Evolutionary conservation across 495 filamentous ascomycete species (phyloP).

Genomic region (Penicillium flavigenum): DNA sequence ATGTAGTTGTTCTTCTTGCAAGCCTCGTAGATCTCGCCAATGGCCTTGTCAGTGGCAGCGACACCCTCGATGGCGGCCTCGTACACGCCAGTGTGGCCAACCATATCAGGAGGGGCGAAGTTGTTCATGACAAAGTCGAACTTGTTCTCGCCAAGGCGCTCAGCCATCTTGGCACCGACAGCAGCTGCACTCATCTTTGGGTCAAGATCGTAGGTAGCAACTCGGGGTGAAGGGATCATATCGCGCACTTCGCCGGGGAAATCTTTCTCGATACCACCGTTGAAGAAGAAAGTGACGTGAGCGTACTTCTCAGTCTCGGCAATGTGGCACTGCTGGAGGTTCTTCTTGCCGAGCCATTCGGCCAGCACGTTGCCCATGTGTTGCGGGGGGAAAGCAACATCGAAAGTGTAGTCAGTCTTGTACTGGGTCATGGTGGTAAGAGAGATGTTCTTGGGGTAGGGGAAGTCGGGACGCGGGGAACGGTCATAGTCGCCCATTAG

Average conservation of each 20-base stretch:
- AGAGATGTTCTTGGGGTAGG: constrained; percentile 87
- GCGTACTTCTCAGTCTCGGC: constrained; percentile 99
- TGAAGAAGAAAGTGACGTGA: constrained; percentile 99
- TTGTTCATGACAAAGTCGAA: constrained; percentile 99
- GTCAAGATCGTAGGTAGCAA: constrained; percentile 93
- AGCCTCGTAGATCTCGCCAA: constrained; percentile 83
- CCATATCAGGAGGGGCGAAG: constrained; percentile 99
- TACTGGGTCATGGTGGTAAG: constrained; percentile 99
- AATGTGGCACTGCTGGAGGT: constrained; percentile 87
- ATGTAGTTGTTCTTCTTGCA: constrained; percentile 91
- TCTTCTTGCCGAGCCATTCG: constrained; percentile 88
- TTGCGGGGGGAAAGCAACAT: constrained; percentile 91
- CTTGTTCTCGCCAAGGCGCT: constrained; percentile 73
- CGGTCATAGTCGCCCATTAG: constrained; percentile 88
- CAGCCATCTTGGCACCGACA: constrained; percentile 82
- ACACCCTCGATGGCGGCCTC: constrained; percentile 89
- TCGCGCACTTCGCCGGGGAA: constrained; percentile 87
- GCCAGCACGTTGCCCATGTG: constrained; percentile 95
- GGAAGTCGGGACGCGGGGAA: constrained; percentile 85
- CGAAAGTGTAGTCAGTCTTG: constrained; percentile 92
- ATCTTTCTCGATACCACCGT: constrained; percentile 95
- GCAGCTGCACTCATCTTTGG: constrained; percentile 94
- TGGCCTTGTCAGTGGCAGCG: constrained; percentile 85
- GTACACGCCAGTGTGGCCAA: constrained; percentile 97
- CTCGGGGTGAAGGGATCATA: constrained; percentile 69